phyloP scores from a whole-genome alignment of 2,329 filamentous ascomycete species.

The Pseudogymnoascus sp. region DNA sequence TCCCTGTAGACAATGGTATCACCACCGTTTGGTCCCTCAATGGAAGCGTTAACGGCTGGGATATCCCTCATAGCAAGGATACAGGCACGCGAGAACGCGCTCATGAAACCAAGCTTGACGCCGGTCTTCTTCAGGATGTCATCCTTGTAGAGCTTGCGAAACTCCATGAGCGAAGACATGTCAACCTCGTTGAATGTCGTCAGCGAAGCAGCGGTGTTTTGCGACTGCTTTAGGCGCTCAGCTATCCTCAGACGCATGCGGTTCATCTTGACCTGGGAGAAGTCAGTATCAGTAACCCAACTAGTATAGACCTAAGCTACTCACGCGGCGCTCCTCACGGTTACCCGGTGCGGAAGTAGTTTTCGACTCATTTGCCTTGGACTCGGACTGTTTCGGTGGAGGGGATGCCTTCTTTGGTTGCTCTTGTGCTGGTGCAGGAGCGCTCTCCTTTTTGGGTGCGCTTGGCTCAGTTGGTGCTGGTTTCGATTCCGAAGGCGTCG shows the following conservation, averaged over 20 bases:
- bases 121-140: conserved; percentile 92
- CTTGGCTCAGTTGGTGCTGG: conserved; percentile 28
- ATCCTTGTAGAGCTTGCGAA: conserved; percentile 96
- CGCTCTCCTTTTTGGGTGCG: conserved; percentile 31
- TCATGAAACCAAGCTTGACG: conserved; percentile 99
- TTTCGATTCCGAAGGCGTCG: conserved; percentile 40
- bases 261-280: conserved; percentile 90
- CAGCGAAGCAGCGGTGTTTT: conserved; percentile 93
- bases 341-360: conserved; percentile 47
- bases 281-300: conserved; percentile 12
- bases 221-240: conserved; percentile 96
- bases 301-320: conserved; percentile 27
- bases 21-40: conserved; percentile 87
- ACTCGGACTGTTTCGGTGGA: conserved; percentile 30
- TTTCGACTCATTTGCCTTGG: conserved; percentile 25
- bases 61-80: conserved; percentile 90
- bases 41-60: conserved; percentile 92
- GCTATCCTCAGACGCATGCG: conserved; percentile 96
- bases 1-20: conserved; percentile 98
- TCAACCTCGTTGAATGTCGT: conserved; percentile 99
- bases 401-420: conserved; percentile 32
- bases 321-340: conserved; percentile 80
- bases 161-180: conserved; percentile 96
- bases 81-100: conserved; percentile 84
- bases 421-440: conserved; percentile 30